Evolutionary conservation across 805 yeast species (phyloP), one percentile per base, ranked within the genome.

Genomic region (Yarrowia sp.): DNA sequence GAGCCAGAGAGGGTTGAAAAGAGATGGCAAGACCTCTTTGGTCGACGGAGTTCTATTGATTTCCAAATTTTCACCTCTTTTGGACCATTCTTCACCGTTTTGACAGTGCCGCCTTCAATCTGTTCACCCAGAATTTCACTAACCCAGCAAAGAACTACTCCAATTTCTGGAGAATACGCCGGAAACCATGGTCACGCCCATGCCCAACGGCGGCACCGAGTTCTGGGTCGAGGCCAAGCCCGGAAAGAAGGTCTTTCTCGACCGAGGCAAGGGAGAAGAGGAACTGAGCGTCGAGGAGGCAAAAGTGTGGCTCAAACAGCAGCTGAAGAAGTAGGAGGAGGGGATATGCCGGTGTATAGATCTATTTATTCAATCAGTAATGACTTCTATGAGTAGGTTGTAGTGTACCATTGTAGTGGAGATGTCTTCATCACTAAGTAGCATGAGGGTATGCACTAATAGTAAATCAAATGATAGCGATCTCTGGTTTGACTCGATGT

Each of bases 171-270:
- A 59, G 35, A 59, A 59, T 19, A 59, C 46, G n/a, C 65, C 65
- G n/a, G 65, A 43, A 12, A 59, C 50, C 4, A 59, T 59, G 65
- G 65, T 59, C 5, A 58, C 69, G 3, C 69, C 69, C 19, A 55
- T 66, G 64, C 58, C 50, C 14, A 41, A 66, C 35, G 69, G 69
- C 2, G 69, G 69, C 19, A 41, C 35, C 69, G 69, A 66, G 26
- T 66, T 66, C 67, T 66, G 69, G 69, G 69, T 66, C 22, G 46
- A 66, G 36, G 42, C 69, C 16, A 66, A 58, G 42, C 65, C 65
- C 11, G 58, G 66, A 10, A 52, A 64, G 35, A 59, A n/a, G 36
- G 65, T 59, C 16, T 59, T 43, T 16, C 42, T 59, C 8, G 65
- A 59, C 19, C 14, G 65, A 59, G 65, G 65, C 12, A 43, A 59